phyloP scores from a whole-genome alignment of 371 early-diverging fungal species.

The Mucor lusitanicus region DNA sequence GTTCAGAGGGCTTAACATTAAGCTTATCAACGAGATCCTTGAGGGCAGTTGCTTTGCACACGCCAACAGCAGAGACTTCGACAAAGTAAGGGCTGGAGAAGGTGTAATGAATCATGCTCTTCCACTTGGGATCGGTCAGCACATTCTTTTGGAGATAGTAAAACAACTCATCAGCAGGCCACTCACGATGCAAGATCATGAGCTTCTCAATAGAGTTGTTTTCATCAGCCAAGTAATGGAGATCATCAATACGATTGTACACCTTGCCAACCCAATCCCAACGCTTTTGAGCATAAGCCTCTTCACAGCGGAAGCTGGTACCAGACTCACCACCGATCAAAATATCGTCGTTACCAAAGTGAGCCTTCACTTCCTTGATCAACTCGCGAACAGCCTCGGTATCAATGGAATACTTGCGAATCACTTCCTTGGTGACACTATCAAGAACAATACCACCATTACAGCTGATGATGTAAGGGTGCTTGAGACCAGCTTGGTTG shows the following conservation, averaged over 20 bases:
- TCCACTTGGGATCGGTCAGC: constrained; percentile 30
- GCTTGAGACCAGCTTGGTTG: constrained; percentile 28
- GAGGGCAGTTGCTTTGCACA: constrained; percentile 53
- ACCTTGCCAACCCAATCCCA: constrained; percentile 23
- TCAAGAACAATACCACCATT: constrained; percentile 46
- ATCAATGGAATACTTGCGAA: constrained; percentile 35
- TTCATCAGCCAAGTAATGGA: constrained; percentile 23
- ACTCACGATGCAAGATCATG: constrained; percentile 35
- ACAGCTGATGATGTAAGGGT: constrained; percentile 35
- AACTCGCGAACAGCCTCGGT: constrained; percentile 25
- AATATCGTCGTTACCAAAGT: constrained; percentile 25
- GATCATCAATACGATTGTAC: constrained; percentile 24
- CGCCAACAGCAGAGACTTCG: constrained; percentile 56
- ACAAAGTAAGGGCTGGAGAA: constrained; percentile 51
- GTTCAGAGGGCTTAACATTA: constrained; percentile 23
- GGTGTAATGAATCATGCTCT: constrained; percentile 31
- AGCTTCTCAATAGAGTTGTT: constrained; percentile 39
- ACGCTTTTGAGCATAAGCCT: constrained; percentile 29
- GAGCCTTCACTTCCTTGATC: constrained; percentile 24
- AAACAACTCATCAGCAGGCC: constrained; percentile 30
- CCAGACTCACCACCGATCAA: constrained; percentile 41
- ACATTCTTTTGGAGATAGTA: constrained; percentile 27
- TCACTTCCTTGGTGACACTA: constrained; percentile 24
- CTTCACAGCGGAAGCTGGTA: constrained; percentile 34
- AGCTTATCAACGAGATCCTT: constrained; percentile 35